Base-by-base conservation (phyloP, 2,329 filamentous ascomycete genomes). In the Fusarium tanahbumbuense region DNA sequence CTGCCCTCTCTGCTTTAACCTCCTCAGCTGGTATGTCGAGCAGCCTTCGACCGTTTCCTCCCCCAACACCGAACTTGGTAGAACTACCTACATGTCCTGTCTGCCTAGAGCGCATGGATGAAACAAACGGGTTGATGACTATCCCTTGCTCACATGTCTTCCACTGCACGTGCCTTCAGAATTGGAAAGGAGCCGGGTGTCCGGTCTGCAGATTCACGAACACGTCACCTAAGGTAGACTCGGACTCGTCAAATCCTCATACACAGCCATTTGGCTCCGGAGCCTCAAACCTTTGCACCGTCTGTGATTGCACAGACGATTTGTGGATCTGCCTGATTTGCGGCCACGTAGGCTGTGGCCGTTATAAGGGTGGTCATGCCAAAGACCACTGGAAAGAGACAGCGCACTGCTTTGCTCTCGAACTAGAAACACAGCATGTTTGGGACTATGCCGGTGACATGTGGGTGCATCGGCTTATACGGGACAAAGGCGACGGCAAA, bases 131-230 rank as follows among this genome's bases (percentile, higher is more conserved):
- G 0, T 85, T 99, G 4, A 88, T 99, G 77, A 99, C 96, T 1
- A 98, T 98, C 42, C 91, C 97, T 30, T 99, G 96, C 78, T 95
- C 98, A 76, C 96, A 99, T 76, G 93, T 98, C 54, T 99, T 99
- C 77, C 96, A 99, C 79, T 98, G 96, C 77, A 94, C 91, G 3
- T 99, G 96, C 80, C 85, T 99, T 1, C 93, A 97, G 76, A 98
- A 96, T 77, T 99, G 96, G 96, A 93, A 93, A 77, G 94, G 95
- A 7, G 92, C 91, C 27, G 95, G 95, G 7, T 99, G 96, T 77
- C 96, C 96, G 0, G 94, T 99, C 9, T 99, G 96, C 76, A 89
- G 96, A 34, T 97, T 97, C 75, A 97, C 94, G 3, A 88, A 86
- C 64, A 81, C 85, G 8, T 78, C 82, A 8, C 70, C 77, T 8